phyloP scores from a whole-genome alignment of 1,284 basidiomycete genomes.

The Cryptococcus sp. region DNA sequence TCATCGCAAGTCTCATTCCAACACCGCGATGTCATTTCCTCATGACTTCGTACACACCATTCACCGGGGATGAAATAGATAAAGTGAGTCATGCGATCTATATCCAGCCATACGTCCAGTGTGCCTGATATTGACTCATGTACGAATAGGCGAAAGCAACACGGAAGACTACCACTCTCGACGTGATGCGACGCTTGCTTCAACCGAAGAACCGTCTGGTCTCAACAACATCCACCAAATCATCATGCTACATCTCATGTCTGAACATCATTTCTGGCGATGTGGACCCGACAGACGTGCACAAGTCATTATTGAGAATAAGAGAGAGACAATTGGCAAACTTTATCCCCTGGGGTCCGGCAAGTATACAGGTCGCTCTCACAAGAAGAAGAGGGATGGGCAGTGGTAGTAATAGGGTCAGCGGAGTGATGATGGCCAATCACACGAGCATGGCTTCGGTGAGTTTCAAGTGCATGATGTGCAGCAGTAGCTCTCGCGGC shows the following conservation, averaged over 20 bases:
- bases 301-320: constrained; percentile 95
- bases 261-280: constrained; percentile 99
- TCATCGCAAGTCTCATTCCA: constrained; percentile 95
- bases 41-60: constrained; percentile 99
- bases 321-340: constrained; percentile 94
- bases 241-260: constrained; percentile 94
- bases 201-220: constrained; percentile 99
- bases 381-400: constrained; percentile 89
- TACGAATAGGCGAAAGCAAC: constrained; percentile 73
- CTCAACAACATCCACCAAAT: constrained; percentile 86
- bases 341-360: constrained; percentile 99
- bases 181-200: constrained; percentile 96
- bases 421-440: constrained; percentile 97
- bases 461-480: constrained; percentile 44
- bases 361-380: constrained; percentile 95
- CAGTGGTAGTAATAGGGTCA: constrained; percentile 84
- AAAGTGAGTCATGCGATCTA: constrained; percentile 60
- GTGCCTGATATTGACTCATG: too few species aligned
- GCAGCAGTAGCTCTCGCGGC: not conserved
- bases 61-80: constrained; percentile 93
- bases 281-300: constrained; percentile 96
- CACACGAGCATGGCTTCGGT: constrained; percentile 96
- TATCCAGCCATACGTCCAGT: not conserved
- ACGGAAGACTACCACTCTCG: constrained; percentile 89
- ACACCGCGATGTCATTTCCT: constrained; percentile 99